Base-by-base conservation (phyloP, 2,329 filamentous ascomycete genomes). In the Pyrenochaeta sp. region DNA sequence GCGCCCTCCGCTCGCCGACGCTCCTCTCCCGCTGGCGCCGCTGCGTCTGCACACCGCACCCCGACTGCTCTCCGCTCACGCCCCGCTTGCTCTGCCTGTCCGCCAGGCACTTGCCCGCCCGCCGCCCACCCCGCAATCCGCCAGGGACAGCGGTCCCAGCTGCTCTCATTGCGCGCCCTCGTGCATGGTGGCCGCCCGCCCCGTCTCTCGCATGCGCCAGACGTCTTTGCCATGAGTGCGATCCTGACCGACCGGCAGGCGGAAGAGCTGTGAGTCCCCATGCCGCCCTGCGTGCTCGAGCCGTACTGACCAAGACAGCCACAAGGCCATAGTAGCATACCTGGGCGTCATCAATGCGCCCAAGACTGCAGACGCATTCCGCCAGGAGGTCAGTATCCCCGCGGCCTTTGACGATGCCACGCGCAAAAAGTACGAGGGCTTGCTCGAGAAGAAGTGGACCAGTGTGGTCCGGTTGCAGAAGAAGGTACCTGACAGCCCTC, bases 381-480 rank as follows among this genome's bases (percentile, higher is more conserved):
- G 90, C 51, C 81, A 88, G 63, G 92, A 96, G 72, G 75, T 89
- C n/a, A 80, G 81, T 41, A 81, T 96, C 4, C 81, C 85, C 37
- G 83, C 88, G 55, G 79, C 76, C 34, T 92, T 95, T 62, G 90
- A 96, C 68, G 80, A 88, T 51, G 81, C 83, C 13, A 96, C 90
- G 14, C 82, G 87, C 38, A 96, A 96, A 78, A 96, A 96, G 75
- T 97, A 96, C 75, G 91, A 96, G 73, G 89, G 89, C 2, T 74
- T 97, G 19, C 75, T 97, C 57, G 93, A 97, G 80, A 96, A 96
- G 82, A 97, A 97, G 78, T 97, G 93, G 93, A 97, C 93, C 14
- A 94, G 90, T 63, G 88, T 97, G 19, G 91, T 96, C 63, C 83
- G 93, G 50, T 74, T 97, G 71, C 93, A 97, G 75, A 96, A 96